Percentiles rank a stretch among this genome's conserved stretches.
phyloP scores from a whole-genome alignment of 1,139 yeast genomes.

The Wickerhamomyces sp. region DNA sequence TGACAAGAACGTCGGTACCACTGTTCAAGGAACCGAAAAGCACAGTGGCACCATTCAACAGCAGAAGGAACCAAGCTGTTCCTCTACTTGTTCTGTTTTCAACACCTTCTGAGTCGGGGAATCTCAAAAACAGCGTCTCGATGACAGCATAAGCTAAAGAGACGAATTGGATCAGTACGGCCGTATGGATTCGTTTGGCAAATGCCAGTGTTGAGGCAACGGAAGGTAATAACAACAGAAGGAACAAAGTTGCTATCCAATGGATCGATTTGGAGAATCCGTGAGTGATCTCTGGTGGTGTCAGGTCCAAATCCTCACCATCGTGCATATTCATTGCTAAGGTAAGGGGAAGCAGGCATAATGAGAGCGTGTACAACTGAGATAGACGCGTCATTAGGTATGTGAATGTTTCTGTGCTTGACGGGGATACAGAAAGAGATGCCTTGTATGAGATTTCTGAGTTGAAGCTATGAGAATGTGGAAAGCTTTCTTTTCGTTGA shows the following conservation, averaged over 20 bases:
- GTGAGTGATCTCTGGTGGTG: constrained; percentile 32
- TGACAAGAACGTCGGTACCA: constrained; percentile 45
- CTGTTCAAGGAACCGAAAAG: constrained; percentile 50
- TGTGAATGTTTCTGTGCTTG: too few species aligned
- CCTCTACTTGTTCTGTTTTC: constrained; percentile 66
- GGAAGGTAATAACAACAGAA: constrained; percentile 50
- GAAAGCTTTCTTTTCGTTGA: too few species aligned
- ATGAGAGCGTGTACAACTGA: too few species aligned
- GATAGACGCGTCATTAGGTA: too few species aligned
- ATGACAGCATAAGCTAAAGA: constrained; percentile 46
- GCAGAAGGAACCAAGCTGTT: constrained; percentile 53
- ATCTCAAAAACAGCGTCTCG: constrained; percentile 52
- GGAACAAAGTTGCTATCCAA: constrained; percentile 48
- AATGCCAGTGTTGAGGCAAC: constrained; percentile 47
- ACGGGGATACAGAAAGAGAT: too few species aligned
- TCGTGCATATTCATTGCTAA: constrained; percentile 24
- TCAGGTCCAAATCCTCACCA: constrained; percentile 23
- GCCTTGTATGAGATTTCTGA: too few species aligned
- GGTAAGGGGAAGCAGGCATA: too few species aligned
- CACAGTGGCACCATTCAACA: constrained; percentile 41
- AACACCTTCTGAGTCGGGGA: constrained; percentile 58
- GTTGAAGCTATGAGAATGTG: too few species aligned
- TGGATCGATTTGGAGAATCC: constrained; percentile 56
- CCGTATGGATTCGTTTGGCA: constrained; percentile 44
- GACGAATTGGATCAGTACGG: constrained; percentile 42